Conservation (phyloP, 345 rosid species). For the Corchorus capsularis region DNA sequence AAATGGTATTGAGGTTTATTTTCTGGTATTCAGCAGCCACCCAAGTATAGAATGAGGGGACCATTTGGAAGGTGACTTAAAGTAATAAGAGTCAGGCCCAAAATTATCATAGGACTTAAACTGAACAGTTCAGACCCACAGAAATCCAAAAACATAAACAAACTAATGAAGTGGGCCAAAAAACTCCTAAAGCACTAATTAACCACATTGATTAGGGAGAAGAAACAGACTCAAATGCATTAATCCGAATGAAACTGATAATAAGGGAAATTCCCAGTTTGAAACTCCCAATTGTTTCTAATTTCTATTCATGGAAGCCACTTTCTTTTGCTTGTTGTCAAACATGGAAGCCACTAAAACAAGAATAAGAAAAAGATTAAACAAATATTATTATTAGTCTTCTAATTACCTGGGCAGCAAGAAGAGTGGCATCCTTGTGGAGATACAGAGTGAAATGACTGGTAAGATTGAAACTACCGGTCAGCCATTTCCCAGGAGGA, state of each 20-base stretch:
- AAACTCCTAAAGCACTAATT: no score
- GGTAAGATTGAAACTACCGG: constrained; percentile 86
- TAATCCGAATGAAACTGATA: background rate
- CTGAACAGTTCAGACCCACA: background rate
- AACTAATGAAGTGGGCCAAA: background rate
- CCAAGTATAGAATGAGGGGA: background rate
- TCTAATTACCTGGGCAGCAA: constrained; percentile 72
- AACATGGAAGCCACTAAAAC: background rate
- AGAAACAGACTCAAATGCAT: background rate
- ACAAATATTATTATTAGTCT: background rate
- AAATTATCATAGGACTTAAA: constrained; percentile 1
- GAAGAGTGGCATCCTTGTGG: constrained; percentile 72
- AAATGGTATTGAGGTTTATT: background rate
- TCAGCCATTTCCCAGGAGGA: constrained; percentile 89
- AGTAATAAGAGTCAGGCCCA: background rate
- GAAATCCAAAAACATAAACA: background rate
- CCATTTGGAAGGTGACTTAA: background rate
- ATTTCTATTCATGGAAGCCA: no score
- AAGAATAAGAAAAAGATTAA: background rate
- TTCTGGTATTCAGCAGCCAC: background rate
- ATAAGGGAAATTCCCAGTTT: background rate
- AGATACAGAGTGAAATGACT: constrained; percentile 87
- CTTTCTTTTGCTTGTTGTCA: no score
- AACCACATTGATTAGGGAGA: background rate
- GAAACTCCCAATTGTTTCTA: background rate